Evolutionary conservation across 768 basidiomycete genomes (phyloP), one percentile per base, ranked within the genome.

Genomic region (Russula foetens): DNA sequence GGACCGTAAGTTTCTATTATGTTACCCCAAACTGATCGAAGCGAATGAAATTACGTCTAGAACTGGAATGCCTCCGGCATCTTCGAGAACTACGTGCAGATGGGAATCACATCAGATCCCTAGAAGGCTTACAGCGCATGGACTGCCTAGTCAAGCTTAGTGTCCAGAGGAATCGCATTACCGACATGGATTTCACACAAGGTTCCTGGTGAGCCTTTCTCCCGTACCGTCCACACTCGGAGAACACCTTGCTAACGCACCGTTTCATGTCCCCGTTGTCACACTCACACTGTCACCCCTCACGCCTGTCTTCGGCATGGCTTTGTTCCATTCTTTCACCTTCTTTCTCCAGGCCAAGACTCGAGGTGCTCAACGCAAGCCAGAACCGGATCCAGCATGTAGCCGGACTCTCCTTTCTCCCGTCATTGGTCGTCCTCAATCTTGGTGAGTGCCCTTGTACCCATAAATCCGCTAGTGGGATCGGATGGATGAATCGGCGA

Each of bases 61-160:
- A 97, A 71, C 77, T 98, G 29, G 80, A 82, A 62, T 91, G 89
- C 71, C 80, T 98, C 57, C 80, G 83, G 62, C 92, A 91, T 70
- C 76, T 98, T 57, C 83, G 92, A 38, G 93, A 98, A 71, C 82
- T 99, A 56, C 87, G 83, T 58, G 89, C 90, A n/a, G 92, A 98
- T 70, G 81, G 83, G 53, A 98, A 98, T 74, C 79, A 77, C 70
- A 86, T 99, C 65, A 74, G 71, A 19, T 84, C 79, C 69, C 67
- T 92, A 17, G 84, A 87, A 44, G 93, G 94, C 1, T 75, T 99
- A 47, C 81, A 88, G 69, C 77, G 77, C 60, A 81, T 98, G 77
- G 88, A 90, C 66, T 81, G 84, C 21, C 84, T 99, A 28, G 81
- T 87, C 68, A 91, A 92, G 74, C 77, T 98, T 58, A 92, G 89